Base-by-base conservation (phyloP, 169 alveolate genomes). In the Theileria annulata region DNA sequence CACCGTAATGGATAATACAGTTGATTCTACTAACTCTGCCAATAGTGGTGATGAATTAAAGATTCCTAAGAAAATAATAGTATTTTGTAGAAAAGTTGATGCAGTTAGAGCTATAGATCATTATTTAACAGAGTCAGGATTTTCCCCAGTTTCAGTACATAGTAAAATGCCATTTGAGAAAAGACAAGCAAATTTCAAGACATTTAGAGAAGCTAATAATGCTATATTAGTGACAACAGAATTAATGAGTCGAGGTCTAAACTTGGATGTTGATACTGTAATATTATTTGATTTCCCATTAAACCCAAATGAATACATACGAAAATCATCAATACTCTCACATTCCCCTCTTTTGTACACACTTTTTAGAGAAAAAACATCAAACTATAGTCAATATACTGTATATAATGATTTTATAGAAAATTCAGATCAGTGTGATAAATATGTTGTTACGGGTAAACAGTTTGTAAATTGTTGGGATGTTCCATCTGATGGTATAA, bases 101-200 rank as follows among this genome's bases (percentile, higher is more conserved):
- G 75, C 85, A 23, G 75, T 79, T 17, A 63, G 87, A n/a, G 89
- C 89, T 5, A 75, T 82, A 71, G 82, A 75, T 42, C 71, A 82
- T 71, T 66, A 63, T 33, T 79, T 82, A 13, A 49, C 51, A 58
- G 89, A 82, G 30, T 77, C 86, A 8, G 89, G 89, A 27, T 51
- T 75, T 23, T 73, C 79, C 48, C 85, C 89, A 17, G 75, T 77
- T 0, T 59, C 85, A 27, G 70, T 82, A 48, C 86, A 82, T 37
- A 86, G 89, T 23, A 66, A 82, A 31, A 56, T 82, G 48, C 89
- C 89, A n/a, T 37, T 82, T 15, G 51, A 73, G 80, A 68, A 63
- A 54, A 79, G 89, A 30, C 30, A 80, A 35, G 19, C 23, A 49
- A 66, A 75, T 62, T 82, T 73, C 63, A 62, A 33, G 30, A 75